Percentiles rank a stretch among this genome's conserved stretches.
phyloP scores from a whole-genome alignment of 148 eudicot species.

The Hydrangea macrophylla region DNA sequence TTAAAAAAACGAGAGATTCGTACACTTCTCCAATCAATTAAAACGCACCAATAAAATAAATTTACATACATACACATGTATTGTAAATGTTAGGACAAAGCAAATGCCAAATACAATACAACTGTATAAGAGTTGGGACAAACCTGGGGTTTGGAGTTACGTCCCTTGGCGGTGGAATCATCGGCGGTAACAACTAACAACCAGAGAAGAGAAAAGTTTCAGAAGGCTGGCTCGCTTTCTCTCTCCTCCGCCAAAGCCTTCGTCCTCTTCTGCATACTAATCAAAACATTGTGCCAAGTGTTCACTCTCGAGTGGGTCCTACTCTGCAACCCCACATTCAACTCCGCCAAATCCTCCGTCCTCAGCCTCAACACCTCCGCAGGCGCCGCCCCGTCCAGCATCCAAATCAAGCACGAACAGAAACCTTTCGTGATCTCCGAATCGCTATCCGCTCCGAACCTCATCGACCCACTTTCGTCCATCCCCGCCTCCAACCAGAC shows the following conservation, averaged over 20 bases:
- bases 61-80: no score
- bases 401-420: slow-evolving; percentile 68
- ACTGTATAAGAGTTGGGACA: background rate
- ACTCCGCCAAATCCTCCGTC: slow-evolving; percentile 69
- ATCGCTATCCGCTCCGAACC: slow-evolving; percentile 74
- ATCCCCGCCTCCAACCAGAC: slow-evolving; percentile 68
- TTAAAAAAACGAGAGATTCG: no score
- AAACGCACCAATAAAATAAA: no score
- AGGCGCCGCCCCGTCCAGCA: slow-evolving; percentile 60
- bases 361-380: slow-evolving; percentile 56
- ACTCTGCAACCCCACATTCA: slow-evolving; percentile 73
- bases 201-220: slow-evolving; percentile 32
- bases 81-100: background rate
- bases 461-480: slow-evolving; percentile 48
- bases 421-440: slow-evolving; percentile 90
- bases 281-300: slow-evolving; percentile 73
- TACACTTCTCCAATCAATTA: no score
- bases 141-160: slow-evolving; percentile 20
- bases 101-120: background rate
- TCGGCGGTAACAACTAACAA: slow-evolving; percentile 21
- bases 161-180: slow-evolving; percentile 26
- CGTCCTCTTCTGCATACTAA: slow-evolving; percentile 73
- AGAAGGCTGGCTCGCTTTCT: slow-evolving; percentile 18
- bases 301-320: slow-evolving; percentile 72
- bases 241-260: slow-evolving; percentile 37